These are phyloP conservation scores for Chytriomyces sp. DNA, from an alignment of 192 early-diverging fungal genomes.

Conservation along the genomic window DNA sequence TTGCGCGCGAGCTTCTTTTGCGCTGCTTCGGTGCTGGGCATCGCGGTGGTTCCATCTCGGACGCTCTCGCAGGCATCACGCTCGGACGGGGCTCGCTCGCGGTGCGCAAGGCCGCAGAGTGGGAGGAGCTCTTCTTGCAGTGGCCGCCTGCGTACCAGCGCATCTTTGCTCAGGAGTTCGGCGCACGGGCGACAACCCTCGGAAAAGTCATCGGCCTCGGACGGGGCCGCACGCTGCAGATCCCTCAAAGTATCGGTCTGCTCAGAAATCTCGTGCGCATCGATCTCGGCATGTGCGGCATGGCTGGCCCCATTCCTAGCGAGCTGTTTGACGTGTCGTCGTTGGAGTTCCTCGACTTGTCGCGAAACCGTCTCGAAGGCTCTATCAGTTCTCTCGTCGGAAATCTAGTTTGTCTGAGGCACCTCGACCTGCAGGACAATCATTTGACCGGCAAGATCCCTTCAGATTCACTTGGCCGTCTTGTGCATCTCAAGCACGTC, in stretches of 20 bases:
- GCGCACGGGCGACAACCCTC: background rate
- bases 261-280: background rate
- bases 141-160: constrained; percentile 11
- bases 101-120: constrained; percentile 7
- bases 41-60: too few relatives aligned
- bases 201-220: constrained; percentile 18
- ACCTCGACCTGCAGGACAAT: background rate
- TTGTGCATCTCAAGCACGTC: background rate
- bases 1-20: too few relatives aligned
- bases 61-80: too few relatives aligned
- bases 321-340: background rate
- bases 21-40: too few relatives aligned
- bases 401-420: background rate
- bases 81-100: too few relatives aligned
- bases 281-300: constrained; percentile 23
- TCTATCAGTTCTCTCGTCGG: background rate
- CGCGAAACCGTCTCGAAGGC: background rate
- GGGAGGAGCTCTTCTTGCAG: constrained; percentile 16
- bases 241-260: background rate
- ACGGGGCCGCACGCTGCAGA: background rate
- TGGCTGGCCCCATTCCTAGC: constrained; percentile 1
- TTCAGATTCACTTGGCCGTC: background rate
- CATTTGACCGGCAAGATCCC: background rate
- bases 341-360: constrained; percentile 1
- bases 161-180: constrained; percentile 7